A percentile compares a stretch with the other conserved stretches of the same genome.
Conservation (phyloP, 2,329 filamentous ascomycete genomes). For the Aspergillaceae sp. region DNA sequence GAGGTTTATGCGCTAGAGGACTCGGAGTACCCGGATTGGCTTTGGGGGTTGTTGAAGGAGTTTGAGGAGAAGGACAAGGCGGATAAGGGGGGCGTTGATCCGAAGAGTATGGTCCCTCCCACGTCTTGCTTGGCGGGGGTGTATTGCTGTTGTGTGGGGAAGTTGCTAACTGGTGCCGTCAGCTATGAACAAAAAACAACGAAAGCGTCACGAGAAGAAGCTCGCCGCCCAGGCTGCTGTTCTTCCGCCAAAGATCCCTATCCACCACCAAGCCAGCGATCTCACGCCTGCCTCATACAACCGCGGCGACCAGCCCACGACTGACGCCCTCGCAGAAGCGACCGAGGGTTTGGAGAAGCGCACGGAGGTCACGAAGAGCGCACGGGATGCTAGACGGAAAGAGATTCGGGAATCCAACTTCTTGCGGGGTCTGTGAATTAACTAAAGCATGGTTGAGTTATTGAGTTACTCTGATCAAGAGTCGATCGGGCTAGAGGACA, state of each 20-base stretch:
- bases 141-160: neutral
- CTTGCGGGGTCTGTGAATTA: slow-evolving; percentile 37
- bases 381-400: slow-evolving; percentile 38
- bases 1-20: slow-evolving; percentile 39
- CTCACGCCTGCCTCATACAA: slow-evolving; percentile 34
- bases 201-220: slow-evolving; percentile 40
- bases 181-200: slow-evolving; percentile 42
- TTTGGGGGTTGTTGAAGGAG: slow-evolving; percentile 38
- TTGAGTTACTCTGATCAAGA: neutral
- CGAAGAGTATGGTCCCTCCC: slow-evolving; percentile 26
- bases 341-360: slow-evolving; percentile 30
- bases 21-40: slow-evolving; percentile 41
- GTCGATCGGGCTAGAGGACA: slow-evolving; percentile 6
- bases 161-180: slow-evolving; percentile 9
- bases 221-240: slow-evolving; percentile 33
- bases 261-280: slow-evolving; percentile 39
- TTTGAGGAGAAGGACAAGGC: slow-evolving; percentile 23
- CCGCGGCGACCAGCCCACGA: slow-evolving; percentile 11
- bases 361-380: slow-evolving; percentile 36
- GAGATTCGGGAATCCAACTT: slow-evolving; percentile 41
- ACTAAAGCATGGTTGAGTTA: neutral
- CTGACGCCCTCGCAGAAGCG: slow-evolving; percentile 25
- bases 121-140: no score
- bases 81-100: slow-evolving; percentile 30
- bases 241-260: slow-evolving; percentile 34